These are phyloP conservation scores for Hippophae tibetana DNA, from an alignment of 306 rosid species.

Conservation along the genomic window DNA sequence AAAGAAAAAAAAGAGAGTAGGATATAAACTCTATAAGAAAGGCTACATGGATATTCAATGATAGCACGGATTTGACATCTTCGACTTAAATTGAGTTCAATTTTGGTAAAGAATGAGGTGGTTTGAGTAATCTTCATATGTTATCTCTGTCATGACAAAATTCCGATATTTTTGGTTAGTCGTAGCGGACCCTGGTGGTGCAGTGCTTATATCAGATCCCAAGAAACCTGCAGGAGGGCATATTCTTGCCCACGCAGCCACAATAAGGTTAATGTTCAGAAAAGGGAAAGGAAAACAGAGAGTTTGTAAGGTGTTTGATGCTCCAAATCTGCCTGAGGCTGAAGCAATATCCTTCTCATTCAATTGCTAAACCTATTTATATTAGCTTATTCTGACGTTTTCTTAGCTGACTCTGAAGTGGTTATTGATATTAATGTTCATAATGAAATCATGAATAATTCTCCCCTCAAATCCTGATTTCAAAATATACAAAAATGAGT, in stretches of 20 bases:
- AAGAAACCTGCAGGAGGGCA: constrained; percentile 98
- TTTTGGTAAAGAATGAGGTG: too few relatives aligned
- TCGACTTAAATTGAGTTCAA: too few relatives aligned
- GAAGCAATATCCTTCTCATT: constrained; percentile 89
- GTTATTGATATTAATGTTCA: too few relatives aligned
- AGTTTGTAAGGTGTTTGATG: constrained; percentile 86
- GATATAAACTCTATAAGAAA: too few relatives aligned
- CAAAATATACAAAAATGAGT: too few relatives aligned
- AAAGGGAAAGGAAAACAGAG: constrained; percentile 98
- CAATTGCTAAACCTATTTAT: neutral
- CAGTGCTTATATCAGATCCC: constrained; percentile 80
- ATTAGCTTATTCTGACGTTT: neutral
- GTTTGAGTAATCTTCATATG: neutral
- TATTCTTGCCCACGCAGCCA: constrained; percentile 92
- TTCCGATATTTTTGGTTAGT: constrained; percentile 35
- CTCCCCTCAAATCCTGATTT: too few relatives aligned
- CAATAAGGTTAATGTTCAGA: constrained; percentile 84
- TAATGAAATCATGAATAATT: too few relatives aligned
- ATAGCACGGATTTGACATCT: too few relatives aligned
- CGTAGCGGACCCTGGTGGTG: constrained; percentile 90
- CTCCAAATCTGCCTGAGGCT: constrained; percentile 89
- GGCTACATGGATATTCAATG: too few relatives aligned
- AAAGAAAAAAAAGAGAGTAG: too few relatives aligned
- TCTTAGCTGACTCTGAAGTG: too few relatives aligned
- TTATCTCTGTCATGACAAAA: neutral